Evolutionary conservation across 805 yeast genomes (phyloP).

Genomic region (Saccharomycopsis malanga): DNA sequence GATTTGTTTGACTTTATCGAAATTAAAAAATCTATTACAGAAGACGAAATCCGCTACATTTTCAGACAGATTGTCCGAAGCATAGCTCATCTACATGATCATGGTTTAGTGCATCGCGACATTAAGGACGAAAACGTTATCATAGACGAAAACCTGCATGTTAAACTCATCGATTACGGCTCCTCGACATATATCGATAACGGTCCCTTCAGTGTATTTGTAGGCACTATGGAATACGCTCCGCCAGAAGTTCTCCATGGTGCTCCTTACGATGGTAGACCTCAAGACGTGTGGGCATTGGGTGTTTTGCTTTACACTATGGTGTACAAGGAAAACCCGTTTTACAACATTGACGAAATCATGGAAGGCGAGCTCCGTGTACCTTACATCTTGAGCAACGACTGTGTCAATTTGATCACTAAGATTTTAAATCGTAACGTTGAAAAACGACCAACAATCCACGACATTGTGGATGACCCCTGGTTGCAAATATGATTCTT

Average conservation of each 20-base stretch:
- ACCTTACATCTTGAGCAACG: conserved; percentile 58
- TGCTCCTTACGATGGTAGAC: conserved; percentile 81
- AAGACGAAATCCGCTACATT: conserved; percentile 67
- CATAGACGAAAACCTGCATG: conserved; percentile 72
- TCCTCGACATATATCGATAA: conserved; percentile 84
- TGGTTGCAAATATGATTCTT: conserved; percentile 52
- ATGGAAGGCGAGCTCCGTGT: conserved; percentile 80
- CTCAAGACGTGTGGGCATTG: conserved; percentile 96
- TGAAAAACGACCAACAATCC: conserved; percentile 62
- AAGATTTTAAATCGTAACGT: conserved; percentile 64
- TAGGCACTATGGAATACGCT: conserved; percentile 95
- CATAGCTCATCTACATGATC: conserved; percentile 69
- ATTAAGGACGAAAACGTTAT: conserved; percentile 92
- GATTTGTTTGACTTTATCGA: conserved; percentile 92
- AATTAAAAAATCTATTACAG: conserved; percentile 72
- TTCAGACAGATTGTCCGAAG: conserved; percentile 77
- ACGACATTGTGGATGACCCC: conserved; percentile 57
- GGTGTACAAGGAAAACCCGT: conserved; percentile 90
- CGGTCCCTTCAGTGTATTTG: conserved; percentile 96
- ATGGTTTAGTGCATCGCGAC: conserved; percentile 90
- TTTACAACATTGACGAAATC: conserved; percentile 91
- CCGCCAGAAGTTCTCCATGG: conserved; percentile 95
- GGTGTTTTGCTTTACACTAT: conserved; percentile 88
- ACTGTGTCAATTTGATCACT: conserved; percentile 53
- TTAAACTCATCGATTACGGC: conserved; percentile 90